Conservation (phyloP, 345 rosid genomes). For the Geranium rotundifolium region DNA sequence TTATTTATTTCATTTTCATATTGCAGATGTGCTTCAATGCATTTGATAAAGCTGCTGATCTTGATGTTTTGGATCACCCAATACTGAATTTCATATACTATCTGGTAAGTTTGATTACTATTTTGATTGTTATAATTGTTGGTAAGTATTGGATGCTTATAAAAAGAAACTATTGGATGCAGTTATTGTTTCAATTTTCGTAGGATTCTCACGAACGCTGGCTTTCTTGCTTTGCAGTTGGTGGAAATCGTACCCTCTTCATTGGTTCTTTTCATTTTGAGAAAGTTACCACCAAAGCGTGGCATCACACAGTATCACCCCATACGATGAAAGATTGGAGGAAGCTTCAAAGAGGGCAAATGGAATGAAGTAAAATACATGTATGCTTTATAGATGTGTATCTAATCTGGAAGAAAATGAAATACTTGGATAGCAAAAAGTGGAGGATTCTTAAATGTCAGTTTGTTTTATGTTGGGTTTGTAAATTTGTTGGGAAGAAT, state of each 20-base stretch:
- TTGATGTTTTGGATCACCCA: slow-evolving; percentile 79
- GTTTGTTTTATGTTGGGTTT: background rate
- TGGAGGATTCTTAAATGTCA: background rate
- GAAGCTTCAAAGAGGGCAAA: background rate
- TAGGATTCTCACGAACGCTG: background rate
- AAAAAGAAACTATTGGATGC: no score
- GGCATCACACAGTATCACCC: slow-evolving; percentile 74
- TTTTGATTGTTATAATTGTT: background rate
- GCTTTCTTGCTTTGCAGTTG: slow-evolving; percentile 34
- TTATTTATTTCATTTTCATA: slow-evolving; percentile 2
- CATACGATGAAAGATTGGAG: slow-evolving; percentile 49
- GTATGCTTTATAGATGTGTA: background rate
- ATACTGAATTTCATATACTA: slow-evolving; percentile 72
- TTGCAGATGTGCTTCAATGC: slow-evolving; percentile 74
- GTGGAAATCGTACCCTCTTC: slow-evolving; percentile 85
- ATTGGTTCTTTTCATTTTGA: slow-evolving; percentile 73
- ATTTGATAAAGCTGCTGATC: slow-evolving; percentile 63
- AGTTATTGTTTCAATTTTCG: no score
- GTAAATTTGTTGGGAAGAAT: no score
- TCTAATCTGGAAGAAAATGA: background rate
- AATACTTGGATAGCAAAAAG: background rate
- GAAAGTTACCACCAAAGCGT: slow-evolving; percentile 91
- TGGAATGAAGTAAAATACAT: background rate
- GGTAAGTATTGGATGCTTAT: background rate
- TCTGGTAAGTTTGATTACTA: slow-evolving; percentile 36